Evolutionary conservation across 371 early-diverging fungal genomes (phyloP), one percentile per base, ranked within the genome.

Genomic region (Sporodiniella umbellata): DNA sequence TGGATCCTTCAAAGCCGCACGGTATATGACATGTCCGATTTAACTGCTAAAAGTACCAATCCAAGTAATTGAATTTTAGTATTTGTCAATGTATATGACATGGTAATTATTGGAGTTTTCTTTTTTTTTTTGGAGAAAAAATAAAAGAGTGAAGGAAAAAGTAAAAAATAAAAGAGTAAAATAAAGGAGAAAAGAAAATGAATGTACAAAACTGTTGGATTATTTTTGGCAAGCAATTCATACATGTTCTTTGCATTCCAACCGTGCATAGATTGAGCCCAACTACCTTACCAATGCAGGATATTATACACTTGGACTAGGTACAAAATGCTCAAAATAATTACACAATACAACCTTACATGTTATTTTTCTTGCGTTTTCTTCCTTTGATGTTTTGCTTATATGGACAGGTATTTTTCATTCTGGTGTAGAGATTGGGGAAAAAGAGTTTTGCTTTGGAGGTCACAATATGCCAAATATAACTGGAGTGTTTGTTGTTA

Each of bases 361-460:
- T n/a, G n/a, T n/a, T n/a, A n/a, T n/a, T n/a, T n/a, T n/a, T n/a
- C n/a, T n/a, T n/a, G n/a, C n/a, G n/a, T n/a, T n/a, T n/a, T n/a
- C n/a, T n/a, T n/a, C n/a, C n/a, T n/a, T n/a, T n/a, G n/a, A n/a
- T n/a, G n/a, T 14, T 17, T 38, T 42, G 21, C 22, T 44, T 25
- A 10, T n/a, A 26, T 11, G 14, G 17, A 19, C 26, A 80, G 79
- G 81, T 18, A 69, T 79, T n/a, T 81, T 72, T 47, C 81, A 81
- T 54, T 79, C 81, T 24, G 79, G 79, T 8, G 68, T 79, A 15
- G 79, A 79, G 42, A 58, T 81, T 35, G 58, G 64, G 23, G 78
- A 64, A 14, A 64, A 65, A 62, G 82, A 81, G 50, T 81, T 72
- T 51, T 76, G 75, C 48, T 81, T 79, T 70, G 82, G 82, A 38